Base-by-base conservation (phyloP, 2,329 filamentous ascomycete species). In the Diaporthe vexans region DNA sequence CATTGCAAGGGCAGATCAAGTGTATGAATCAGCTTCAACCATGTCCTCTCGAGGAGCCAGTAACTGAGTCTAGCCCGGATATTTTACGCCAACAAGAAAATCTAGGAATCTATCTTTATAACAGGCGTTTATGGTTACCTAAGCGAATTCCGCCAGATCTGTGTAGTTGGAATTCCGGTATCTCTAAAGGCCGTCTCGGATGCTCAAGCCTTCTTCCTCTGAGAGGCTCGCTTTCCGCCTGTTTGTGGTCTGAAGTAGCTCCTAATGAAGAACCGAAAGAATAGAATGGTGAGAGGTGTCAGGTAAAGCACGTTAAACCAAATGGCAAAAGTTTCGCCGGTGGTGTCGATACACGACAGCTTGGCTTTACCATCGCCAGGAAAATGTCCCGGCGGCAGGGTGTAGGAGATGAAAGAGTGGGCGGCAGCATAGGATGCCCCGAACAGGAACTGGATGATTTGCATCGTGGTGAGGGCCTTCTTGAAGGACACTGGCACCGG, bases 241-340 rank as follows among this genome's bases (percentile, higher is more conserved):
- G 2, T 52, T 3, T 26, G 48, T 24, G n/a, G 11, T 52, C 48
- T 15, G 6, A 26, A 52, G 85, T 97, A 97, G 80, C 92, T 95
- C 76, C 92, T 90, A 81, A 97, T 89, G 87, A 97, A 98, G 90
- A 97, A 98, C 81, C 92, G 93, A 77, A 92, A 90, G 82, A 98
- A 98, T 51, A 98, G 90, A 79, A 93, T 91, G 43, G 95, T 97
- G 73, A 98, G 86, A 5, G 95, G 95, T 9, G 93, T 89, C 17
- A 98, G 91, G 85, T 98, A 98, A 74, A 95, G 85, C 43, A 97
- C 90, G 82, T 98, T 98, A 77, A 97, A 89, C 88, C 94, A 94
- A 81, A 97, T 92, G 81, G 94, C 95, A 80, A 97, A 97, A 4
- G 93, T 94, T 82, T 97, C 92, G 72, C 94, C 94, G 37, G 90